These are phyloP conservation scores for Diplocarpon rosae DNA, from an alignment of 2,329 filamentous ascomycete genomes.

Conservation along the genomic window DNA sequence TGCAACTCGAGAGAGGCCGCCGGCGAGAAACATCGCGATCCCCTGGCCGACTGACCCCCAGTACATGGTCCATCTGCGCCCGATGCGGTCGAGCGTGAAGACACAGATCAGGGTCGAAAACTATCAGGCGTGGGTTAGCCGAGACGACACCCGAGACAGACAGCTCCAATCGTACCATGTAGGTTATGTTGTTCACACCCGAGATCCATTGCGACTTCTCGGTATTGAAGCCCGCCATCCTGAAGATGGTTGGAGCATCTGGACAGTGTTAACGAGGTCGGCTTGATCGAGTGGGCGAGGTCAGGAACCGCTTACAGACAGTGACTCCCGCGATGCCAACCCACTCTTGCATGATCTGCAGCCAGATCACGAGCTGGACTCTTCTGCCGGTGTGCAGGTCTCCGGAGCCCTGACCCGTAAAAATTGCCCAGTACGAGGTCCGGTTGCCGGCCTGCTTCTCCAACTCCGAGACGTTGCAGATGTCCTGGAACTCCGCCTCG, in stretches of 20 bases:
- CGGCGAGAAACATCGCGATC: constrained; percentile 56
- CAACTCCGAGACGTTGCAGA: constrained; percentile 49
- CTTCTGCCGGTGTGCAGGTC: constrained; percentile 56
- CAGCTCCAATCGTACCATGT: constrained; percentile 32
- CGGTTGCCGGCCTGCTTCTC: constrained; percentile 43
- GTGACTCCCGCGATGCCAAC: constrained; percentile 60
- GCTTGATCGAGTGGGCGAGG: neutral
- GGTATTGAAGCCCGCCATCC: constrained; percentile 53
- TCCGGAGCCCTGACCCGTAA: constrained; percentile 53
- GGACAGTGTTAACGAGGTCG: neutral
- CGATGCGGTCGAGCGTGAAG: constrained; percentile 59
- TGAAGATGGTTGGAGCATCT: constrained; percentile 40
- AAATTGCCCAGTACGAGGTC: constrained; percentile 53
- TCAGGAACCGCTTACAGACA: constrained; percentile 32
- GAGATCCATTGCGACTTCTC: constrained; percentile 53
- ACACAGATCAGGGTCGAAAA: constrained; percentile 58
- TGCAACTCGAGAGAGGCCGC: constrained; percentile 45
- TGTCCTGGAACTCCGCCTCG: constrained; percentile 57
- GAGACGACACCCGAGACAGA: neutral
- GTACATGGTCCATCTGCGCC: constrained; percentile 57
- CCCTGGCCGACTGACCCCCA: constrained; percentile 56
- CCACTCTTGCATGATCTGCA: constrained; percentile 63
- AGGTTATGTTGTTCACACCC: constrained; percentile 44
- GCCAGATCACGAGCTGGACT: constrained; percentile 59
- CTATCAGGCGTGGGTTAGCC: constrained; percentile 27